Evolutionary conservation across 306 rosid genomes (phyloP), one percentile per base, ranked within the genome.

Genomic region (Castanospermum australe): DNA sequence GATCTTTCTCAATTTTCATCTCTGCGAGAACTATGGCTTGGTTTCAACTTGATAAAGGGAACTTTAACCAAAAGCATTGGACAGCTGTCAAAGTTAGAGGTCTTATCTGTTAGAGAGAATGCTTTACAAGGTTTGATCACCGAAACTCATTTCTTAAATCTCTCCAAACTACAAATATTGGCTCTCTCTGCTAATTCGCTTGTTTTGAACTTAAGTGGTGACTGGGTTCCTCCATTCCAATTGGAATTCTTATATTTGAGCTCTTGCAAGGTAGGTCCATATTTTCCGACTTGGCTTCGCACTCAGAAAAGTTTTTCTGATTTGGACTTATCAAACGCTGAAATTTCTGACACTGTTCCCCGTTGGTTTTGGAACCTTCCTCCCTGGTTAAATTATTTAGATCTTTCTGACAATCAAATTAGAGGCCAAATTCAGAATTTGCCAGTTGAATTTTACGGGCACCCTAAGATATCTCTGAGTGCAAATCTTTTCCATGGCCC

Each of bases 201-300:
- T 1, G 51, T 41, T 4, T 76, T 47, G 7, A 48, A 63, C 0
- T 15, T 79, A 0, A 38, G 11, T 4, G 13, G 4, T 48, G 15
- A 71, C 4, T 61, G 78, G 78, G 10, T 62, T 25, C 67, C 74
- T 0, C 30, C 67, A 10, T 71, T 71, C 35, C 66, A 68, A 0
- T 17, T 82, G 32, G 0, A 0, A 6, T 0, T 0, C 2, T 4
- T 48, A 1, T 0, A 0, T 0, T 36, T 82, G 44, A 5, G 8
- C 0, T 81, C 77, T 1, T 75, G 61, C 62, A 75, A 22, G 32
- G 47, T 75, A 44, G 72, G 81, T 2, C 66, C 85, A 4, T 2
- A 0, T 1, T 67, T 75, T 36, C 81, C 84, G 4, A 9, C 0
- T 4, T 79, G 77, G 83, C 62, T 79, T 18, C 64, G 11, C 32